These are phyloP conservation scores for Funneliformis geosporum DNA, from an alignment of 192 early-diverging fungal species.

Conservation along the genomic window DNA sequence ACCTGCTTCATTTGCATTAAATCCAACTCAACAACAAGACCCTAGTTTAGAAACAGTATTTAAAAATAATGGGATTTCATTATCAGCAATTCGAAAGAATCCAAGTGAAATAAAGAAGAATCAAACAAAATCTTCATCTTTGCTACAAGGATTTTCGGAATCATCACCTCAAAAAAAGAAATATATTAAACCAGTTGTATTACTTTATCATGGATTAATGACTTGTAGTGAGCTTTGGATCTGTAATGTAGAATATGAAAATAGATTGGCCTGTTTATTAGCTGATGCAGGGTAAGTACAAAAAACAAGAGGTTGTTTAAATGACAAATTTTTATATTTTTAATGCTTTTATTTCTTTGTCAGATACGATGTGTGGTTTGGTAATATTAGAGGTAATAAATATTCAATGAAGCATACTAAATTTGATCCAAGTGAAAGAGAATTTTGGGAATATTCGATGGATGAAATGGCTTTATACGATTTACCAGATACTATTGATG, in stretches of 20 bases:
- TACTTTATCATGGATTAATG: constrained; percentile 94
- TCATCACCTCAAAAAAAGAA: not conserved
- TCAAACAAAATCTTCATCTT: not conserved
- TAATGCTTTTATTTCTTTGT: not conserved
- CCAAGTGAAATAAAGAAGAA: not conserved
- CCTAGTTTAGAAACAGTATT: constrained; percentile 10
- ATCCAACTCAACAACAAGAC: not conserved
- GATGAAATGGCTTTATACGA: constrained; percentile 89
- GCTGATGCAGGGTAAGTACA: constrained; percentile 71
- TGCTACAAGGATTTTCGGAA: not conserved
- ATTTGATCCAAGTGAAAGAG: constrained; percentile 62
- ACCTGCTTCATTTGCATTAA: not conserved
- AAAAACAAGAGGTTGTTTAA: not conserved
- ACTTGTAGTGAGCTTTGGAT: constrained; percentile 93
- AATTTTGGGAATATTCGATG: constrained; percentile 94
- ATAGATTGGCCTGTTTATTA: constrained; percentile 79
- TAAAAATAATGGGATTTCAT: constrained; percentile 36
- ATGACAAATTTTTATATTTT: not conserved
- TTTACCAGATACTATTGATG: constrained; percentile 80
- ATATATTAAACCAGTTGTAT: constrained; percentile 72
- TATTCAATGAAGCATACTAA: constrained; percentile 84
- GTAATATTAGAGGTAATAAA: constrained; percentile 95
- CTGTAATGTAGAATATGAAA: constrained; percentile 73
- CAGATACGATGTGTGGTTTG: constrained; percentile 95
- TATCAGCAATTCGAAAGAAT: constrained; percentile 38